These are phyloP conservation scores for Debaryomyces sp. DNA, from an alignment of 1,139 yeast species.

Conservation along the genomic window DNA sequence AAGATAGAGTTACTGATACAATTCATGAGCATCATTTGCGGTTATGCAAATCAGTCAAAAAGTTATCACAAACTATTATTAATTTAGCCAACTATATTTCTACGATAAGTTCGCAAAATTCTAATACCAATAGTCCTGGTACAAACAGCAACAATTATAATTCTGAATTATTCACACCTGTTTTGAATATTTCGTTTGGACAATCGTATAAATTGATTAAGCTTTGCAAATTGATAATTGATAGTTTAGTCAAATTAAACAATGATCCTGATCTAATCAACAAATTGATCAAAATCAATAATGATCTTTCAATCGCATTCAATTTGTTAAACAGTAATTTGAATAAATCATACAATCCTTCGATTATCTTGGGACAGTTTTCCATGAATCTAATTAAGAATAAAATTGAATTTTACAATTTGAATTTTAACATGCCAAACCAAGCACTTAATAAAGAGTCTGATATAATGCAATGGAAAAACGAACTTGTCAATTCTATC, in stretches of 20 bases:
- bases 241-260: slow-evolving; percentile 25
- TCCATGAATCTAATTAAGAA: slow-evolving; percentile 26
- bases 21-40: slow-evolving; percentile 52
- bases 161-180: slow-evolving; percentile 31
- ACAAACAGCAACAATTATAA: slow-evolving; percentile 2
- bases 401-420: slow-evolving; percentile 29
- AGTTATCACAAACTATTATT: slow-evolving; percentile 39
- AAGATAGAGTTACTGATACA: slow-evolving; percentile 44
- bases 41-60: slow-evolving; percentile 46
- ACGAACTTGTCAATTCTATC: slow-evolving; percentile 26
- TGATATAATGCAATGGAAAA: slow-evolving; percentile 31
- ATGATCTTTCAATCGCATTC: slow-evolving; percentile 40
- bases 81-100: slow-evolving; percentile 32
- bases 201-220: slow-evolving; percentile 41
- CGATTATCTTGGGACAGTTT: slow-evolving; percentile 26
- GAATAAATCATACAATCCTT: slow-evolving; percentile 15
- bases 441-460: slow-evolving; percentile 9
- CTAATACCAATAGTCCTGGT: slow-evolving; percentile 7
- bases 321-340: slow-evolving; percentile 36
- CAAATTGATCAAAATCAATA: slow-evolving; percentile 38
- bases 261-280: slow-evolving; percentile 29
- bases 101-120: slow-evolving; percentile 16
- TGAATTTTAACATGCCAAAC: slow-evolving; percentile 25
- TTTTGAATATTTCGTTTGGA: slow-evolving; percentile 35
- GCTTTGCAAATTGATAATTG: slow-evolving; percentile 38